Base-by-base conservation (phyloP, 306 rosid genomes). In the Morella rubra region DNA sequence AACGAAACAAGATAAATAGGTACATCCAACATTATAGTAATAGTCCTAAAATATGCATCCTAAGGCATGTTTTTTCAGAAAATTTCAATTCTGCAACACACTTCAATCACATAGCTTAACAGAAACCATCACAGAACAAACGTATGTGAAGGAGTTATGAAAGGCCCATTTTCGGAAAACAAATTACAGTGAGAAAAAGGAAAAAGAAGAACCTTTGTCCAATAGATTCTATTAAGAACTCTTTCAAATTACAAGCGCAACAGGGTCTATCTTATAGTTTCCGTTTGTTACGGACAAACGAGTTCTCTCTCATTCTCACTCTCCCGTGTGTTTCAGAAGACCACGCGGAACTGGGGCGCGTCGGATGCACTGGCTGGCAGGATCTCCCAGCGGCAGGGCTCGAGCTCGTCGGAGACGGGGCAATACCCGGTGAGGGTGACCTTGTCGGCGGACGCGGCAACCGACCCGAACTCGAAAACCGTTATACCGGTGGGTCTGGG, bases 341-440 rank as follows among this genome's bases (percentile, higher is more conserved):
- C 96, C 37, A 92, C 90, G 72, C 97, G 97, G 68, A 95, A 95
- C 87, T 90, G 98, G 0, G 98, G 98, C 3, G 97, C 96, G 60
- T 90, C 91, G 47, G 96, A 77, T 64, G 77, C 90, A 77, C 74
- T 27, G 1, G 98, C 97, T 14, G 98, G 93, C 44, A 89, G 79
- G 65, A 95, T 86, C 86, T 92, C 97, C 97, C 98, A 95, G 53
- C 97, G 97, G 90, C 98, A 95, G 13, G 98, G 98, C 76, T 95
- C 96, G 69, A 95, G 96, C 4, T 95, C 97, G 47, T 95, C 98
- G 68, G 98, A 92, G 76, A 95, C 97, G 8, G 98, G 92, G 79
- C 98, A 95, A 73, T 83, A 90, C 2, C 98, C 98, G 16, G 96
- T 91, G 20, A 95, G 92, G 0, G 97, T 92, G 61, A 95, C 97